Evolutionary conservation across 208 protist species (phyloP), one percentile per base, ranked within the genome.

Genomic region (Plasmodiophora brassicae): DNA sequence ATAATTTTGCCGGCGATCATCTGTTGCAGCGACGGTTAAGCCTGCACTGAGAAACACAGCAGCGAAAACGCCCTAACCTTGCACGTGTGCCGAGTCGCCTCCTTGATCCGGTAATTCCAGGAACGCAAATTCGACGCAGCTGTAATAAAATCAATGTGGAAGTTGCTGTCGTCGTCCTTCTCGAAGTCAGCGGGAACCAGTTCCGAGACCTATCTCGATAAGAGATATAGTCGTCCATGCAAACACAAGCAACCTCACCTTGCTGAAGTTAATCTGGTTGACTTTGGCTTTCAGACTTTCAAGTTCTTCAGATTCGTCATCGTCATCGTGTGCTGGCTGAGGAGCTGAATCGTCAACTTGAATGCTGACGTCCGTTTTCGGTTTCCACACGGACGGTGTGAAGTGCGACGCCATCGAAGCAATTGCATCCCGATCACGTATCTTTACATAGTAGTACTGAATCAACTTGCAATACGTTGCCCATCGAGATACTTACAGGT

Each of bases 1-100:
- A 99, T 99, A 92, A 99, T 99, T 89, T 97, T 98, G 38, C 97
- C 97, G 1, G 97, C 95, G 88, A 98, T 89, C 88, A 89, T 88
- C 83, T 60, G 14, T 25, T 25, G 25, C 25, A 71, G 25, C 50
- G 25, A 25, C 25, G 45, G 25, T 84, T 86, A n/a, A 86, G 28
- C 54, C 35, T 86, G n/a, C n/a, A n/a, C n/a, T n/a, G 41, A 78
- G 65, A 5, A 78, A 38, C 5, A 5, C 20, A 5, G 65, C 5
- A 36, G 44, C 44, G 28, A 35, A 84, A 86, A 5, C 84, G 1
- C 53, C 45, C 46, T 89, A 10, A 86, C 45, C 85, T 92, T 92
- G 57, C 85, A 91, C 32, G 89, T 60, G 45, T 88, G 89, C 32
- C 71, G 39, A 39, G 84, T 83, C 0, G 88, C 71, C 38, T 88